Base-by-base conservation (phyloP, 208 protist species). In the Acanthamoeba lenticulata region DNA sequence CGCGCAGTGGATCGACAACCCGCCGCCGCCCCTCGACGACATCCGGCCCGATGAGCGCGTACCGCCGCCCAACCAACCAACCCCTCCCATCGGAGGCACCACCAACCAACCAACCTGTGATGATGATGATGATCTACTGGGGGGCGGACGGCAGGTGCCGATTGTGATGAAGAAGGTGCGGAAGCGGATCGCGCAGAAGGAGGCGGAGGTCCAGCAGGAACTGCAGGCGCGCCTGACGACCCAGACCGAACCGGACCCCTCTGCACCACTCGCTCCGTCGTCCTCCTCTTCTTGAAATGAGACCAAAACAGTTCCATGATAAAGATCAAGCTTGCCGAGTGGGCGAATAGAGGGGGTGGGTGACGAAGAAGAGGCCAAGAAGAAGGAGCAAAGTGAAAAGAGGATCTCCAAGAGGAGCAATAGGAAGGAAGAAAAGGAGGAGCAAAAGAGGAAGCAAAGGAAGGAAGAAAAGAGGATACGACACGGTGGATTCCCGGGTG, bases 171-270 rank as follows among this genome's bases (percentile, higher is more conserved):
- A 79, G 69, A 79, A 79, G 69, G 38, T 79, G 17, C 40, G 27
- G 69, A 79, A 79, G 69, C 32, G 69, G 24, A 79, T 79, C 32
- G 34, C 69, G 40, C 69, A 79, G 69, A 79, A 79, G 69, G 69
- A 79, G 24, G 69, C 40, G 36, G 38, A 79, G 40, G 69, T 79
- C 21, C 69, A 19, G 21, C 40, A 79, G 19, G 69, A 79, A 32
- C 44, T 47, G 34, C 38, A 45, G 19, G 69, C 40, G 69, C 11
- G 69, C 5, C 40, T 79, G 60, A 19, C 60, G 7, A 6, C 57
- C 60, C 2, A 9, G 2, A 6, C 6, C 60, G 27, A 29, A 24
- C 6, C 36, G n/a, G 60, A 36, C 1, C 60, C 11, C 60, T 15
- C 60, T 69, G 13, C 21, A 34, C 32, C 34, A 36, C 62, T 9